These are phyloP conservation scores for Paramyrothecium sp. DNA, from an alignment of 2,329 filamentous ascomycete genomes.

Conservation along the genomic window DNA sequence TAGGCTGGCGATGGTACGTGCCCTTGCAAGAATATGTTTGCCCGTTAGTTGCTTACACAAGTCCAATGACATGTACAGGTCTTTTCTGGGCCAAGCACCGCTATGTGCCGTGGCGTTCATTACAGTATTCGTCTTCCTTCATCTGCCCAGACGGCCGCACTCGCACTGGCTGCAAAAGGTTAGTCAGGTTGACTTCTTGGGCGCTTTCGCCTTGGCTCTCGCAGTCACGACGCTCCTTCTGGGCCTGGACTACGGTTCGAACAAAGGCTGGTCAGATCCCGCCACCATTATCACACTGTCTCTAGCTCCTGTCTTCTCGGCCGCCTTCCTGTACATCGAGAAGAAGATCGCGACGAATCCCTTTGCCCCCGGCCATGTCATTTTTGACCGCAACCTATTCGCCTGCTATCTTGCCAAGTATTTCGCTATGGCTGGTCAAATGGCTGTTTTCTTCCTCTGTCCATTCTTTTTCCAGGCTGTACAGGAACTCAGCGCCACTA, in stretches of 20 bases:
- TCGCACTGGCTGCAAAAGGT: constrained; percentile 65
- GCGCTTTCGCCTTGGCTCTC: constrained; percentile 62
- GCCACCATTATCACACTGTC: constrained; percentile 58
- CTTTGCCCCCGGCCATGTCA: constrained; percentile 72
- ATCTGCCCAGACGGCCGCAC: too few relatives aligned
- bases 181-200: constrained; percentile 69
- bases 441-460: constrained; percentile 66
- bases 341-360: constrained; percentile 65
- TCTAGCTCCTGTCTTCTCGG: constrained; percentile 57
- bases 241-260: constrained; percentile 72
- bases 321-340: constrained; percentile 68
- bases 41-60: too few relatives aligned
- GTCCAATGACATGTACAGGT: too few relatives aligned
- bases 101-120: too few relatives aligned
- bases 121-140: too few relatives aligned
- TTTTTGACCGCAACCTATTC: constrained; percentile 65
- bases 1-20: not conserved
- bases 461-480: constrained; percentile 78
- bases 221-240: constrained; percentile 66
- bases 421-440: constrained; percentile 61
- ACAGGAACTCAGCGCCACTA: constrained; percentile 60
- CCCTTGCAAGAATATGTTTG: too few relatives aligned
- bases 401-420: constrained; percentile 72
- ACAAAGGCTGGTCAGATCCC: constrained; percentile 63
- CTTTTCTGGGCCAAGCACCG: too few relatives aligned